phyloP scores from a whole-genome alignment of 2,329 filamentous ascomycete species.

The Davidsoniella australis region DNA sequence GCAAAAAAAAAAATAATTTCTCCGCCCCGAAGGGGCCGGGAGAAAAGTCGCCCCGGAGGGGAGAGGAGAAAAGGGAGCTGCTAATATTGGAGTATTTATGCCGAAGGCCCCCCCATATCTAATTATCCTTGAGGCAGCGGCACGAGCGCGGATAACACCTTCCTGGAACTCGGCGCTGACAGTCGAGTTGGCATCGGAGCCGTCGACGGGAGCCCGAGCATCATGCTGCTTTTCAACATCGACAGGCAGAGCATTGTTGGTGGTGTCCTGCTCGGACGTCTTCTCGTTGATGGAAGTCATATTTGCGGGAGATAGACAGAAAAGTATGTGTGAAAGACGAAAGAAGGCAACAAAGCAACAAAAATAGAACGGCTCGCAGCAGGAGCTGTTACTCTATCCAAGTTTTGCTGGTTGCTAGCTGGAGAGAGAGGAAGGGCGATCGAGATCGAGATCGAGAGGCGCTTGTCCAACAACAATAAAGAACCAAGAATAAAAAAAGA shows the following conservation, averaged over 20 bases:
- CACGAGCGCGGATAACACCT: slow-evolving; percentile 23
- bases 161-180: slow-evolving; percentile 18
- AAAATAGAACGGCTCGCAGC: not conserved
- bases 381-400: too few relatives aligned
- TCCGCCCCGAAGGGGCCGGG: too few relatives aligned
- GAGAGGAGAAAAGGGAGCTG: too few relatives aligned
- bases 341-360: not conserved
- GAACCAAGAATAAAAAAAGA: not conserved
- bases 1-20: too few relatives aligned
- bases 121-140: too few relatives aligned
- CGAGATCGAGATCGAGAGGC: not conserved
- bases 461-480: not conserved
- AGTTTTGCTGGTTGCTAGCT: not conserved
- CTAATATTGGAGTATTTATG: too few relatives aligned
- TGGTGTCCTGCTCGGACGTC: not conserved
- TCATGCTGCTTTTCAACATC: slow-evolving; percentile 11
- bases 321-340: not conserved
- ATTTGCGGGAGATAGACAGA: not conserved
- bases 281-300: not conserved
- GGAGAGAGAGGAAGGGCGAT: not conserved
- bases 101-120: too few relatives aligned
- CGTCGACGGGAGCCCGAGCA: slow-evolving; percentile 3
- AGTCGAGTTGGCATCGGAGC: slow-evolving; percentile 15
- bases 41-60: too few relatives aligned
- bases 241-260: not conserved